Percentiles rank a stretch among this genome's conserved stretches.
Evolutionary conservation across 805 yeast genomes (phyloP).

Genomic region (Yarrowia sp.): DNA sequence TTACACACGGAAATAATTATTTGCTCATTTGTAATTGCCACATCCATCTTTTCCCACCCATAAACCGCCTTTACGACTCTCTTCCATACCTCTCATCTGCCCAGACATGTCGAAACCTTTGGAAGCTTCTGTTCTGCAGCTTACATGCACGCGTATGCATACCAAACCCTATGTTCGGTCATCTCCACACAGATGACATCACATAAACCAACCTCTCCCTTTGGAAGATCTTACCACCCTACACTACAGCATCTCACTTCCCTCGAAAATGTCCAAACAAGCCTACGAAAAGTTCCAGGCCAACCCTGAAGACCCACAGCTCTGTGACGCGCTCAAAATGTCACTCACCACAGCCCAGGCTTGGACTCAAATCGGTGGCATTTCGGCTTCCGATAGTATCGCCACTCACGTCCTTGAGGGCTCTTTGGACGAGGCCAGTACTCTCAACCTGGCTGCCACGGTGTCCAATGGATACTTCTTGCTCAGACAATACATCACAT

Average conservation of each 20-base stretch:
- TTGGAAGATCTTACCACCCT: not conserved
- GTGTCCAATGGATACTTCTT: slow-evolving; percentile 29
- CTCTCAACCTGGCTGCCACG: slow-evolving; percentile 22
- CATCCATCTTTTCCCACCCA: too few species aligned
- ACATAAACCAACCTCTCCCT: not conserved
- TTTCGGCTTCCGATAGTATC: slow-evolving; percentile 5
- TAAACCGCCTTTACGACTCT: too few species aligned
- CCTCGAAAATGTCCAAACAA: not conserved
- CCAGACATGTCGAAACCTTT: slow-evolving; percentile 32
- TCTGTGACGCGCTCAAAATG: slow-evolving; percentile 24
- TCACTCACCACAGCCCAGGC: slow-evolving; percentile 15
- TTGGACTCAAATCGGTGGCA: slow-evolving; percentile 28
- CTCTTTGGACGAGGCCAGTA: slow-evolving; percentile 9
- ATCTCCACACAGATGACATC: slow-evolving; percentile 16
- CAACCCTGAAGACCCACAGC: not conserved
- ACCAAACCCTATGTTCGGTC: slow-evolving; percentile 9
- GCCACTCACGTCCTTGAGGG: slow-evolving; percentile 19
- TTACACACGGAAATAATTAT: too few species aligned
- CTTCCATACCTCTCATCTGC: not conserved
- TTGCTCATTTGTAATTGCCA: too few species aligned
- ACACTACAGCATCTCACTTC: not conserved
- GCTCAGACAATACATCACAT: slow-evolving; percentile 15
- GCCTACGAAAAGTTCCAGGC: slow-evolving; percentile 9
- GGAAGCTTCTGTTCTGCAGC: slow-evolving; percentile 16
- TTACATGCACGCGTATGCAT: not conserved